These are phyloP conservation scores for Fusarium euwallaceae DNA, from an alignment of 2,329 filamentous ascomycete genomes.

Conservation along the genomic window DNA sequence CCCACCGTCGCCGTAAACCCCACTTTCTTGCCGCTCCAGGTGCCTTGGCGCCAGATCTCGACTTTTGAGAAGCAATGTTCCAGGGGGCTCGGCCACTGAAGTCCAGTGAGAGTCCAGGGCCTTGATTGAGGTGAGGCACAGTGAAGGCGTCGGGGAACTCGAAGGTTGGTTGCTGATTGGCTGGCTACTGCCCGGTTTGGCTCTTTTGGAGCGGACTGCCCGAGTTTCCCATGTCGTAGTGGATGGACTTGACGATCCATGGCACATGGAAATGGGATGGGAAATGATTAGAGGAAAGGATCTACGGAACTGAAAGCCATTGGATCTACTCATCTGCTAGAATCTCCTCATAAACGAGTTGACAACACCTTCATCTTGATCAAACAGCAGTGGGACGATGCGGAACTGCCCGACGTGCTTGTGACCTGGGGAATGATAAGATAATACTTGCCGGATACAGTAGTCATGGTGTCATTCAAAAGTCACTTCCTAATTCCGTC, in stretches of 20 bases:
- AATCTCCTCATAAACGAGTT: constrained; percentile 6
- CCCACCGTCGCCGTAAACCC: constrained; percentile 34
- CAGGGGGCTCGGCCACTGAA: neutral
- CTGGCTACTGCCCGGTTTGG: constrained; percentile 7
- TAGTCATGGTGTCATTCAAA: neutral
- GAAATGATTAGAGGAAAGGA: constrained; percentile 1
- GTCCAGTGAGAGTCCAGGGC: neutral
- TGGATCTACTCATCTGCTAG: neutral
- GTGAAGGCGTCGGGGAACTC: neutral
- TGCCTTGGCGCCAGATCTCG: constrained; percentile 1
- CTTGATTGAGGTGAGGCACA: neutral
- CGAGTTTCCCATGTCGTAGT: constrained; percentile 23
- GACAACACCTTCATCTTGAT: constrained; percentile 17
- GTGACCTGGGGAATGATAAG: constrained; percentile 17
- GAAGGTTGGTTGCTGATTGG: constrained; percentile 22
- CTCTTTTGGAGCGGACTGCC: constrained; percentile 9
- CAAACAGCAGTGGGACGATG: constrained; percentile 18
- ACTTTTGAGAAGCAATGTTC: constrained; percentile 1
- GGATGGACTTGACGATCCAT: constrained; percentile 35
- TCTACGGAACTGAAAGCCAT: constrained; percentile 4
- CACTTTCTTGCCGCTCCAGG: constrained; percentile 32
- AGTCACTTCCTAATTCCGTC: constrained; percentile 25
- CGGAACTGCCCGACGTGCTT: constrained; percentile 21
- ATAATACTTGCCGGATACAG: constrained; percentile 16
- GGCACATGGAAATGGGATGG: constrained; percentile 18